Percentiles rank a stretch among this genome's conserved stretches.
phyloP scores from a whole-genome alignment of 2,329 filamentous ascomycete genomes.

The Malbranchea zuffiana region DNA sequence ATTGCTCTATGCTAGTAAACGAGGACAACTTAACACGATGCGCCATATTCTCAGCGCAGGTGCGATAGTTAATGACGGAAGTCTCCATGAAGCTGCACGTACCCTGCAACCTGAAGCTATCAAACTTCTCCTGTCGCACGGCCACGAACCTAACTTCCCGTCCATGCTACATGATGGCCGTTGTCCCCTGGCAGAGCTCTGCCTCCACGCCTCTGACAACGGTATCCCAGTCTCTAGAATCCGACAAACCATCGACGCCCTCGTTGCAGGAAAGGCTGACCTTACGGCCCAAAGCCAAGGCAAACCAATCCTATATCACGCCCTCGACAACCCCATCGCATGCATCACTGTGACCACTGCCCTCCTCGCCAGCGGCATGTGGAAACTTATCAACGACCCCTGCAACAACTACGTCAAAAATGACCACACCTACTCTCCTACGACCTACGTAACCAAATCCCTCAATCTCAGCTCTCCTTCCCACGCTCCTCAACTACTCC shows the following conservation, averaged over 20 bases:
- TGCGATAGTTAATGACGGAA: slow-evolving; percentile 52
- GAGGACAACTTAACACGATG: slow-evolving; percentile 44
- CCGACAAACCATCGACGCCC: slow-evolving; percentile 47
- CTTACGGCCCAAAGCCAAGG: slow-evolving; percentile 22
- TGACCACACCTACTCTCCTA: slow-evolving; percentile 51
- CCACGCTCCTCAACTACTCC: slow-evolving; percentile 10
- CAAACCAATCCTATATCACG: slow-evolving; percentile 50
- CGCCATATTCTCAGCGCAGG: slow-evolving; percentile 45
- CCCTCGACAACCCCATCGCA: slow-evolving; percentile 45
- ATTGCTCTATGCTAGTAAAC: slow-evolving; percentile 48
- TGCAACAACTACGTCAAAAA: slow-evolving; percentile 46
- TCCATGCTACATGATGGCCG: slow-evolving; percentile 52
- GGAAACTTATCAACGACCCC: slow-evolving; percentile 52
- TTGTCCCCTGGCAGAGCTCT: slow-evolving; percentile 54
- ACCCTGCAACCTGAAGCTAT: slow-evolving; percentile 49
- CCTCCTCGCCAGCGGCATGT: slow-evolving; percentile 53
- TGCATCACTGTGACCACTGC: slow-evolving; percentile 46
- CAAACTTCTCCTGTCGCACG: slow-evolving; percentile 46
- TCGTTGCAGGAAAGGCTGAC: slow-evolving; percentile 45
- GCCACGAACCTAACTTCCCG: slow-evolving; percentile 55
- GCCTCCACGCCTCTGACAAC: slow-evolving; percentile 43
- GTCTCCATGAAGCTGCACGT: slow-evolving; percentile 53
- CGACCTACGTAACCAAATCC: slow-evolving; percentile 46
- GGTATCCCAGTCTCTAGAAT: slow-evolving; percentile 37
- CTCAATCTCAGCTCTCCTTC: slow-evolving; percentile 11